Percentiles rank a stretch among this genome's conserved stretches.
These are phyloP conservation scores for Erodium chrysanthum DNA, from an alignment of 441 rosid genomes.

Conservation along the genomic window DNA sequence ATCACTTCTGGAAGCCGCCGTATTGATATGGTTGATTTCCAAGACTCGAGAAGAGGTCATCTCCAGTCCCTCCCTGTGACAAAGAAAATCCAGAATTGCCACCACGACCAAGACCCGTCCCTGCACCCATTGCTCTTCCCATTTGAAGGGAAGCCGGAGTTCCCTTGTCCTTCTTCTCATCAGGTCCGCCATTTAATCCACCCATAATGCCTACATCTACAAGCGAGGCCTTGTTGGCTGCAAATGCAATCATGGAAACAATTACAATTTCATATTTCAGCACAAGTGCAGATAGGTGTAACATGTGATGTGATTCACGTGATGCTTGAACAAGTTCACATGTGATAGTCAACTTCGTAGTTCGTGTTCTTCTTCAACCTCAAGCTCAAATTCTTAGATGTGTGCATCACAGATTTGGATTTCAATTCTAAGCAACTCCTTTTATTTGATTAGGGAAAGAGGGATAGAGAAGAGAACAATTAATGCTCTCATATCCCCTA, in stretches of 20 bases:
- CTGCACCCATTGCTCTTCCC: slow-evolving; percentile 91
- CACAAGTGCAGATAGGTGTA: background rate
- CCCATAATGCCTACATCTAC: slow-evolving; percentile 69
- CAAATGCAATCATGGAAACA: slow-evolving; percentile 40
- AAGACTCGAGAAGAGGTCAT: slow-evolving; percentile 61
- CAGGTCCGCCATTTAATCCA: slow-evolving; percentile 41
- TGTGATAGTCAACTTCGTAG: background rate
- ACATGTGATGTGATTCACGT: too few species aligned
- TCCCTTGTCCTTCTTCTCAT: slow-evolving; percentile 54
- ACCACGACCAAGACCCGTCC: slow-evolving; percentile 55
- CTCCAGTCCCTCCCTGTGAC: slow-evolving; percentile 31
- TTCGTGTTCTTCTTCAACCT: too few species aligned
- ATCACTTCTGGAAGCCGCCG: slow-evolving; percentile 52
- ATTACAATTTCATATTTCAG: background rate
- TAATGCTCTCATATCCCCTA: background rate
- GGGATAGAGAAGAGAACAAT: too few species aligned
- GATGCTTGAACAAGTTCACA: too few species aligned
- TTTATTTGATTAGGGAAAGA: too few species aligned
- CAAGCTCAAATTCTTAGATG: background rate
- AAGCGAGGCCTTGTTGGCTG: slow-evolving; percentile 91
- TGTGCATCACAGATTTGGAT: background rate
- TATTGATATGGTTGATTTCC: slow-evolving; percentile 54
- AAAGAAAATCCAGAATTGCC: slow-evolving; percentile 31
- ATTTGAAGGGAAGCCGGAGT: slow-evolving; percentile 48
- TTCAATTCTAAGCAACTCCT: background rate